Evolutionary conservation across 441 rosid species (phyloP), one percentile per base, ranked within the genome.

Genomic region (Populus hybrid): DNA sequence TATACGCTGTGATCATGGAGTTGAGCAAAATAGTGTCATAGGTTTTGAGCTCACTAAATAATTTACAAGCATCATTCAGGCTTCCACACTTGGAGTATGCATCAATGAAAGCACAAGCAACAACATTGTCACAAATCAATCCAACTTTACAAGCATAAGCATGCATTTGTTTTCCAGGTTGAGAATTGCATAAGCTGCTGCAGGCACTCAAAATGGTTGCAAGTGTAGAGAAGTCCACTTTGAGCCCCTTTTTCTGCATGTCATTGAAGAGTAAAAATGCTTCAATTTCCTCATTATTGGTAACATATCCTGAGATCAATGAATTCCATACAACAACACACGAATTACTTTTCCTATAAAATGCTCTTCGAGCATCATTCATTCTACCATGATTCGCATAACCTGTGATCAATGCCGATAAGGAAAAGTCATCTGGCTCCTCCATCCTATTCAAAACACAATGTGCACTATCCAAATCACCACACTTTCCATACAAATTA

Each of bases 351-450:
- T 20, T 85, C 78, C 42, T 81, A 65, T 83, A 76, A 75, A 95
- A 89, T 74, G 90, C 64, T 73, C 80, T 84, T 80, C 86, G 87
- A 5, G 95, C 91, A 78, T 90, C 93, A 70, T 57, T 75, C 82
- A 89, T 87, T 77, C 85, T 88, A 66, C 95, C 95, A 79, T 79
- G 79, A 66, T 76, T 85, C 18, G 97, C 93, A 81, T 88, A 93
- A 38, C 95, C 89, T 24, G 92, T 82, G 82, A 95, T 88, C 77
- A 95, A 77, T 10, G 99, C 94, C 24, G 99, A 93, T 68, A 95
- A 75, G 77, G 95, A 93, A 78, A 89, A 87, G 72, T 88, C 93
- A 85, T 95, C 95, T 0, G 87, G 92, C 72, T 88, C 83, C 63
- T 80, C 85, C 84, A 82, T 79, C 77, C 65, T 79, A 72, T 76